These are phyloP conservation scores for Apiospora kogelbergensis DNA, from an alignment of 2,329 filamentous ascomycete species.

Conservation along the genomic window DNA sequence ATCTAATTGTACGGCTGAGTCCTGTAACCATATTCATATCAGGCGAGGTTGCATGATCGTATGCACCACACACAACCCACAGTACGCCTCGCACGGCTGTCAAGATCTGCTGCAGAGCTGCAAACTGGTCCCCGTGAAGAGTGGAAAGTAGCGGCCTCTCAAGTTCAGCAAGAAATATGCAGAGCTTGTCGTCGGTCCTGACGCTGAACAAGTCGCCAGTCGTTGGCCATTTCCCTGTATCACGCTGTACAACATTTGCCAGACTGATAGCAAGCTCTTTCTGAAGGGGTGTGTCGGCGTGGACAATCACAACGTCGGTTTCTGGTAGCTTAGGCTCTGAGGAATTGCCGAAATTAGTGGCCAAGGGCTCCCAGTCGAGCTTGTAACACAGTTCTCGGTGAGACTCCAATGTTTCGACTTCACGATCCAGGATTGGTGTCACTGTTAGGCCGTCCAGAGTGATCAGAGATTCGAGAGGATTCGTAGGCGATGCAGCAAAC, in stretches of 20 bases:
- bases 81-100: slow-evolving; percentile 31
- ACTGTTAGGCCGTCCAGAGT: slow-evolving; percentile 24
- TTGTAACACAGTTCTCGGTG: slow-evolving; percentile 23
- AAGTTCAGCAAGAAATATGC: slow-evolving; percentile 45
- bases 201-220: slow-evolving; percentile 31
- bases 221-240: slow-evolving; percentile 33
- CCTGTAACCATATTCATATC: slow-evolving; percentile 26
- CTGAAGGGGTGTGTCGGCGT: slow-evolving; percentile 33
- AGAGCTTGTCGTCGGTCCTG: slow-evolving; percentile 34
- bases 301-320: slow-evolving; percentile 38
- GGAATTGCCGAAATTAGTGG: slow-evolving; percentile 31
- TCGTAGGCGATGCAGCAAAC: slow-evolving; percentile 22
- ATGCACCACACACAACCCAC: slow-evolving; percentile 37
- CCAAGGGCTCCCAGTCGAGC: slow-evolving; percentile 21
- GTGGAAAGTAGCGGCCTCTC: slow-evolving; percentile 42
- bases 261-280: slow-evolving; percentile 33
- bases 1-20: slow-evolving; percentile 25
- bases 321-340: slow-evolving; percentile 28
- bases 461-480: slow-evolving; percentile 15
- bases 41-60: slow-evolving; percentile 31
- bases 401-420: slow-evolving; percentile 27
- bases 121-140: slow-evolving; percentile 39
- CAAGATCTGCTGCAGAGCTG: slow-evolving; percentile 29
- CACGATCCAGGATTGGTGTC: slow-evolving; percentile 18
- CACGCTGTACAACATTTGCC: slow-evolving; percentile 22